These are phyloP conservation scores for Fusarium zealandicum DNA, from an alignment of 2,329 filamentous ascomycete species.

Conservation along the genomic window DNA sequence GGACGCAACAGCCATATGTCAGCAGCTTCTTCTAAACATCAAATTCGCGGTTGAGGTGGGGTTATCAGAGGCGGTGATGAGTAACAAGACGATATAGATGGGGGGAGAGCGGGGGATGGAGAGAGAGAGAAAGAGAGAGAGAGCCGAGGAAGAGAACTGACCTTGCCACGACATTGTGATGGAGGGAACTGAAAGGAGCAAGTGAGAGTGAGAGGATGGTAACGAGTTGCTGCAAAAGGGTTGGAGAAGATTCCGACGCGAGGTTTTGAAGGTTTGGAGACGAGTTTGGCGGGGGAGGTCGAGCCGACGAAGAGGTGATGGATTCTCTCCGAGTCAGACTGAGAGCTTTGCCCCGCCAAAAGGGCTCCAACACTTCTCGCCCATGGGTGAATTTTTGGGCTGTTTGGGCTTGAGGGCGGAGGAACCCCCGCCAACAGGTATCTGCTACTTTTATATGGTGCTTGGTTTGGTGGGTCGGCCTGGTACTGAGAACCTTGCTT, in stretches of 20 bases:
- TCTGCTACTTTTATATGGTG: background rate
- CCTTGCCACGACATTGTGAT: slow-evolving; percentile 78
- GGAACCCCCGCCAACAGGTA: background rate
- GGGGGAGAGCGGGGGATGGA: slow-evolving; percentile 19
- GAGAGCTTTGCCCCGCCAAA: slow-evolving; percentile 31
- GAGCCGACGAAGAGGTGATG: slow-evolving; percentile 2
- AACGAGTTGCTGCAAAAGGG: slow-evolving; percentile 3
- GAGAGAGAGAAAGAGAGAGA: slow-evolving; percentile 12
- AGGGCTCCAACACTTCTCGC: background rate
- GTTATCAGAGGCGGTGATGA: slow-evolving; percentile 39
- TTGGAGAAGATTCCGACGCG: slow-evolving; percentile 28
- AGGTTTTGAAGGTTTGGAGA: slow-evolving; percentile 33
- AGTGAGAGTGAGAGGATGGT: slow-evolving; percentile 7
- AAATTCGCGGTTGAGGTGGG: slow-evolving; percentile 35
- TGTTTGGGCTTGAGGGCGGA: slow-evolving; percentile 1
- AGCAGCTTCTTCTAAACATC: slow-evolving; percentile 27
- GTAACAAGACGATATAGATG: slow-evolving; percentile 26
- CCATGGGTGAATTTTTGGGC: background rate
- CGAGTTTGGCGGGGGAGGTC: slow-evolving; percentile 31
- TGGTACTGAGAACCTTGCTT: slow-evolving; percentile 17
- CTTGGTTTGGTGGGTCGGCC: background rate
- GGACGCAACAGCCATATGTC: slow-evolving; percentile 12
- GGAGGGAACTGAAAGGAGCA: slow-evolving; percentile 18
- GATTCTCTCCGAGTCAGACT: slow-evolving; percentile 31
- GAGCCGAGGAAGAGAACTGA: slow-evolving; percentile 48